phyloP scores from a whole-genome alignment of 129 eudicot genomes.

The Pittosporum tobira region DNA sequence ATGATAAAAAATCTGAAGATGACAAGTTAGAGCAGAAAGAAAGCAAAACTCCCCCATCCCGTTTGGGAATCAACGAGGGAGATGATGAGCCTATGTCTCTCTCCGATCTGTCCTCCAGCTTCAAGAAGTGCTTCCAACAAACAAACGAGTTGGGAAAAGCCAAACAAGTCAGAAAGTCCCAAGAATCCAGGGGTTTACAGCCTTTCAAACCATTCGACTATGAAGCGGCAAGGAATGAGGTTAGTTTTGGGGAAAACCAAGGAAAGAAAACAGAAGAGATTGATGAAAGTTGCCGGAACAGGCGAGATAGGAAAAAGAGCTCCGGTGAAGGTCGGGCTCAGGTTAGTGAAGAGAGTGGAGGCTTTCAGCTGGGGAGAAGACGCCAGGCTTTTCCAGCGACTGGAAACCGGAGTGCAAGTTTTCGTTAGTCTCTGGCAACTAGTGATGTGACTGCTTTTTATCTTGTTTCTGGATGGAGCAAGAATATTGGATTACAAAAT shows the following conservation, averaged over 20 bases:
- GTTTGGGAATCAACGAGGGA: slow-evolving; percentile 17
- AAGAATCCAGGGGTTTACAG: slow-evolving; percentile 13
- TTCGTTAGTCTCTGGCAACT: slow-evolving; percentile 25
- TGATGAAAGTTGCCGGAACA: slow-evolving; percentile 20
- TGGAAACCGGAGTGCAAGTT: slow-evolving; percentile 92
- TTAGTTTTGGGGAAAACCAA: slow-evolving; percentile 41
- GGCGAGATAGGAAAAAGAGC: slow-evolving; percentile 17
- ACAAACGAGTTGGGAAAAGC: slow-evolving; percentile 20
- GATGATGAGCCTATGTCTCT: slow-evolving; percentile 57
- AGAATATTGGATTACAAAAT: too few relatives aligned
- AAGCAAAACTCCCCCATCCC: slow-evolving; percentile 4
- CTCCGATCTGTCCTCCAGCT: slow-evolving; percentile 78
- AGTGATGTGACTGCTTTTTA: too few relatives aligned
- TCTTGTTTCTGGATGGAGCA: too few relatives aligned
- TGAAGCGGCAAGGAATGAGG: slow-evolving; percentile 62
- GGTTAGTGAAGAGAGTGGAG: slow-evolving; percentile 36
- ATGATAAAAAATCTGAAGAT: background rate
- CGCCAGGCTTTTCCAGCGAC: slow-evolving; percentile 90
- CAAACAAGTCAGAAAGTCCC: slow-evolving; percentile 14
- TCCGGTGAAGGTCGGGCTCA: slow-evolving; percentile 4
- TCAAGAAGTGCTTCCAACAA: slow-evolving; percentile 54
- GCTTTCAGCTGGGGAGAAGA: slow-evolving; percentile 58
- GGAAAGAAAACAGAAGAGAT: background rate
- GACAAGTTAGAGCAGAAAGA: slow-evolving; percentile 7
- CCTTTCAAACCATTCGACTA: slow-evolving; percentile 72